Evolutionary conservation across 139 green algal species (phyloP).

Genomic region (Haematococcus lacustris): DNA sequence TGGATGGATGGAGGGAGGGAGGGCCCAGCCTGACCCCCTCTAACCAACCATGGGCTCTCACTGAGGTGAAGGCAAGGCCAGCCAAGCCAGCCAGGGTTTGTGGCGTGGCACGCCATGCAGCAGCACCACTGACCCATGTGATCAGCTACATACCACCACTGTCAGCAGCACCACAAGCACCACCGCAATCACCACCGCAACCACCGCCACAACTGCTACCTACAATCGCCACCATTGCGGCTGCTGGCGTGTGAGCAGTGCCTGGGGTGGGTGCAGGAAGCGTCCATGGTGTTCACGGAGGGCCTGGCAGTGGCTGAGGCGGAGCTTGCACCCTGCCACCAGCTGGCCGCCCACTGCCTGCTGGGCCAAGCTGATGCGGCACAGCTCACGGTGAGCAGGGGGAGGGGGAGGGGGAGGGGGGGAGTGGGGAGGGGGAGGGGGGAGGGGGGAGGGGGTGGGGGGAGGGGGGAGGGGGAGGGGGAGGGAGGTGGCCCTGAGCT

Average conservation of each 20-base stretch:
- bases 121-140: not conserved
- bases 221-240: not conserved
- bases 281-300: not conserved
- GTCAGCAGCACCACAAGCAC: not conserved
- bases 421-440: not conserved
- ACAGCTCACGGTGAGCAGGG: no score
- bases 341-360: constrained; percentile 1
- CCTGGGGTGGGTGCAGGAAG: constrained; percentile 2
- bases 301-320: not conserved
- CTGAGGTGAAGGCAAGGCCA: not conserved
- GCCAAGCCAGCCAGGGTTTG: not conserved
- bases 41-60: not conserved
- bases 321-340: not conserved
- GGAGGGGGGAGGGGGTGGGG: not conserved
- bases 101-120: not conserved
- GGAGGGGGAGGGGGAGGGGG: not conserved
- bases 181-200: not conserved
- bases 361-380: not conserved
- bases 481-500: not conserved
- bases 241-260: not conserved
- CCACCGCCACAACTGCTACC: no score
- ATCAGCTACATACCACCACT: not conserved
- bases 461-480: not conserved
- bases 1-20: no score
- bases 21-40: no score